Conservation (phyloP, 1,284 basidiomycete species). For the Kwoniella shivajii region DNA sequence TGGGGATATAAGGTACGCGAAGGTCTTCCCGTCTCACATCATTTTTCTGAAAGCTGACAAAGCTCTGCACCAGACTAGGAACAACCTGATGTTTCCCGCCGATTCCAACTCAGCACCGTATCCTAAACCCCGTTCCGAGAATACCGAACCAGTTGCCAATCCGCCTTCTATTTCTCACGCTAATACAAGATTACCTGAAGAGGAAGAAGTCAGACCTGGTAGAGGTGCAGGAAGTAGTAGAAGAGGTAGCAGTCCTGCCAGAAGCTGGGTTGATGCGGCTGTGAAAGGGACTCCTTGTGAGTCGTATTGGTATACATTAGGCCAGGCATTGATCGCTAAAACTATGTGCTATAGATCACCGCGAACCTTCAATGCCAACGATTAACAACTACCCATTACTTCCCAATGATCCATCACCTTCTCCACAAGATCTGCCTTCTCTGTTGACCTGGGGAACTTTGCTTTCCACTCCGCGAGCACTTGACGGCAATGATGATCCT, state of each 20-base stretch:
- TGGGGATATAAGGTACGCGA: constrained; percentile 81
- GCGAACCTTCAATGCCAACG: constrained; percentile 53
- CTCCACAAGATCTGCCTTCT: constrained; percentile 77
- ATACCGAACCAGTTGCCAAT: constrained; percentile 53
- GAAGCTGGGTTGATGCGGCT: constrained; percentile 83
- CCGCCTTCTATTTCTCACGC: constrained; percentile 71
- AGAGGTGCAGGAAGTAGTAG: constrained; percentile 57
- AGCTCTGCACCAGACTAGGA: constrained; percentile 65
- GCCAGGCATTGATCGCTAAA: background rate
- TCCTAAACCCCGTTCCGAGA: constrained; percentile 34
- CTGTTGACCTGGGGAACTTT: constrained; percentile 93
- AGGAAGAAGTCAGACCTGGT: constrained; percentile 52
- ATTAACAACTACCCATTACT: constrained; percentile 70
- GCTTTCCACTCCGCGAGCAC: constrained; percentile 78
- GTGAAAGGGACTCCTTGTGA: constrained; percentile 68
- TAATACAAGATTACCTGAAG: constrained; percentile 76
- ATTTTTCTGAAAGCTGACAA: constrained; percentile 17
- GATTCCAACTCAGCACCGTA: constrained; percentile 85
- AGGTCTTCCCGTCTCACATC: background rate
- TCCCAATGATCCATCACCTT: constrained; percentile 81
- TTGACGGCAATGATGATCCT: constrained; percentile 64
- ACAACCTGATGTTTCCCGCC: constrained; percentile 88
- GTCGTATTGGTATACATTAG: too few relatives aligned
- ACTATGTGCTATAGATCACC: constrained; percentile 17
- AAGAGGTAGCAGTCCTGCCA: constrained; percentile 76